Percentiles rank a stretch among this genome's conserved stretches.
Conservation (phyloP, 176 grass and related monocot species). For the Elaeis guineensis region DNA sequence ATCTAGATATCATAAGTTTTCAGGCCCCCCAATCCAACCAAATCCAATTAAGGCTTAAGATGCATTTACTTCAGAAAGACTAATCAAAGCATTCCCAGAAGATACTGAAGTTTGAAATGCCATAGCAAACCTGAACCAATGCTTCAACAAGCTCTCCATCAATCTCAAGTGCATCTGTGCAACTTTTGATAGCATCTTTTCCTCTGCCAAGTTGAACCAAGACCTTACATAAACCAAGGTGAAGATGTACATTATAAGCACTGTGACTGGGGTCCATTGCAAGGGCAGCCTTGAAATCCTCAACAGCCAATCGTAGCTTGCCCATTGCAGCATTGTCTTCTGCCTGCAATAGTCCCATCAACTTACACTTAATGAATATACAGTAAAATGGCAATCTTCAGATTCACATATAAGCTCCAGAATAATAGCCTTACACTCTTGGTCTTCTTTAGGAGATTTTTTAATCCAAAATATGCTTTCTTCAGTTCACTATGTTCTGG, state of each 20-base stretch:
- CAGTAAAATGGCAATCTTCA: not conserved
- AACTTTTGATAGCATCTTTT: slow-evolving; percentile 75
- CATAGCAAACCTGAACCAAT: slow-evolving; percentile 60
- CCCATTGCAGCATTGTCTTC: slow-evolving; percentile 88
- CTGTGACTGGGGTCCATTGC: slow-evolving; percentile 77
- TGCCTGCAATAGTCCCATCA: slow-evolving; percentile 40
- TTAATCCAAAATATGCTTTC: slow-evolving; percentile 93
- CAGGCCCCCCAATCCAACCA: too few relatives aligned
- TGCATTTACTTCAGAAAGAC: too few relatives aligned
- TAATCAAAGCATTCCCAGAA: too few relatives aligned
- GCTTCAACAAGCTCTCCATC: slow-evolving; percentile 84
- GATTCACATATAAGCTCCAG: slow-evolving; percentile 5
- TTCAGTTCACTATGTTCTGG: slow-evolving; percentile 90
- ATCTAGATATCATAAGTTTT: too few relatives aligned
- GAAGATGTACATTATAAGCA: slow-evolving; percentile 68
- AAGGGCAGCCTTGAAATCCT: slow-evolving; percentile 90
- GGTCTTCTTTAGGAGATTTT: slow-evolving; percentile 95
- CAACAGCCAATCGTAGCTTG: slow-evolving; percentile 72
- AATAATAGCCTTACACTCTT: slow-evolving; percentile 53
- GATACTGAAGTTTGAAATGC: not conserved
- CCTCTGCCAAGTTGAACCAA: slow-evolving; percentile 96
- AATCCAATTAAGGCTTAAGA: too few relatives aligned
- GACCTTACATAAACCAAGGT: slow-evolving; percentile 84
- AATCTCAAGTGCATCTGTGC: slow-evolving; percentile 74
- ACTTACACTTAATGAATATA: slow-evolving; percentile 7